Evolutionary conservation across 139 green algal genomes (phyloP).

Genomic region (Nannochloris sp.): DNA sequence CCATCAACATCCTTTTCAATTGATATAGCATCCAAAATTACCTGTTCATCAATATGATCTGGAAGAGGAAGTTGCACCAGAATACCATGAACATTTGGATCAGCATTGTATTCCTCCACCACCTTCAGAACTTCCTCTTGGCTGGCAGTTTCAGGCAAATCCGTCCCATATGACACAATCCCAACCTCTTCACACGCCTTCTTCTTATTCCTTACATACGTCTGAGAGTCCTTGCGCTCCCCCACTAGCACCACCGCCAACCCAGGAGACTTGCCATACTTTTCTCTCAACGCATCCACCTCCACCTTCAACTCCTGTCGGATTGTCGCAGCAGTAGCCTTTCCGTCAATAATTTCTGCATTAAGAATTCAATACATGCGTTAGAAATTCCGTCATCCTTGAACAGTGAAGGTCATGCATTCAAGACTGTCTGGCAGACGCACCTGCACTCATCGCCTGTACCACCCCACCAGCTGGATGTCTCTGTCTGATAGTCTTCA

Average conservation of each 20-base stretch:
- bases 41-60: conserved; percentile 66
- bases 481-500: too few species aligned
- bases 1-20: conserved; percentile 93
- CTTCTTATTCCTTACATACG: conserved; percentile 94
- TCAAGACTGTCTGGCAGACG: not conserved
- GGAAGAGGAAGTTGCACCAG: conserved; percentile 85
- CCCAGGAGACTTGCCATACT: conserved; percentile 66
- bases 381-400: not conserved
- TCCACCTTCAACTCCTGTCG: conserved; percentile 58
- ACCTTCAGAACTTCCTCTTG: conserved; percentile 84
- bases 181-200: conserved; percentile 88
- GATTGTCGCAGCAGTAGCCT: conserved; percentile 66
- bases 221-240: conserved; percentile 89
- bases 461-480: not conserved
- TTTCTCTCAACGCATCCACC: conserved; percentile 49
- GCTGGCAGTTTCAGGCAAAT: conserved; percentile 74
- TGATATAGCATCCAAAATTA: conserved; percentile 68
- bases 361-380: not conserved
- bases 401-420: not conserved
- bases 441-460: conserved; percentile 6
- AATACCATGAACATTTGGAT: conserved; percentile 76
- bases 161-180: conserved; percentile 74
- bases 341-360: conserved; percentile 74
- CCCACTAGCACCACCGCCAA: conserved; percentile 95
- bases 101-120: conserved; percentile 62